Conservation (phyloP, 2,329 filamentous ascomycete genomes). For the Graphilbum ipis-grandicollis region DNA sequence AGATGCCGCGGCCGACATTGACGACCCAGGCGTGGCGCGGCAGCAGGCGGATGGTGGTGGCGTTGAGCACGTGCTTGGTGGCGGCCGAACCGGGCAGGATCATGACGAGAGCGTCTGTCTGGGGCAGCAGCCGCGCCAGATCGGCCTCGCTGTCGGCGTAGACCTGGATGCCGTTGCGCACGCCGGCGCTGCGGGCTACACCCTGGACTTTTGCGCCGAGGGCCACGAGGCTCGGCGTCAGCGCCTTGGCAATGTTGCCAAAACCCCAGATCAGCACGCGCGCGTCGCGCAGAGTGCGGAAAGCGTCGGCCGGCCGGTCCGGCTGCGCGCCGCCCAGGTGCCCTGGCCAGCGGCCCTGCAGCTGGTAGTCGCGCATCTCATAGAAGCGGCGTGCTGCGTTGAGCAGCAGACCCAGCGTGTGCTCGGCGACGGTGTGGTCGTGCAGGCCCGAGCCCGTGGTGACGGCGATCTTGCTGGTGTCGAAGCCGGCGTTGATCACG, state of each 20-base stretch:
- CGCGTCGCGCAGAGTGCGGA: constrained; percentile 25
- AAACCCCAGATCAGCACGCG: constrained; percentile 29
- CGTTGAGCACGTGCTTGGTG: constrained; percentile 22
- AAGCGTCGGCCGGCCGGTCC: constrained; percentile 17
- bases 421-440: constrained; percentile 30
- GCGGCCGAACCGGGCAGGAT: constrained; percentile 24
- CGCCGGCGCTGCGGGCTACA: constrained; percentile 36
- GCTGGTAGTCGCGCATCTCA: constrained; percentile 28
- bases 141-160: constrained; percentile 21
- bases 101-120: constrained; percentile 30
- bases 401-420: constrained; percentile 24
- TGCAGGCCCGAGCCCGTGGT: constrained; percentile 29
- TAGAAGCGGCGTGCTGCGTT: constrained; percentile 21
- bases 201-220: constrained; percentile 41
- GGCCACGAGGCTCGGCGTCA: constrained; percentile 20
- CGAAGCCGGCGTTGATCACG: constrained; percentile 28
- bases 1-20: constrained; percentile 30
- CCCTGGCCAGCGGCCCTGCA: constrained; percentile 23
- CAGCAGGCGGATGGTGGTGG: constrained; percentile 19
- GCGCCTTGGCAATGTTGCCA: constrained; percentile 28
- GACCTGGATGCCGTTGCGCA: constrained; percentile 30
- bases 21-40: constrained; percentile 23
- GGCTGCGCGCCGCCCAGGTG: constrained; percentile 26
- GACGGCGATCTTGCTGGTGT: constrained; percentile 17
- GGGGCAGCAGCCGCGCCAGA: constrained; percentile 19